Base-by-base conservation (phyloP, 108 stramenopile genomes). In the Nitzschia inconspicua region DNA sequence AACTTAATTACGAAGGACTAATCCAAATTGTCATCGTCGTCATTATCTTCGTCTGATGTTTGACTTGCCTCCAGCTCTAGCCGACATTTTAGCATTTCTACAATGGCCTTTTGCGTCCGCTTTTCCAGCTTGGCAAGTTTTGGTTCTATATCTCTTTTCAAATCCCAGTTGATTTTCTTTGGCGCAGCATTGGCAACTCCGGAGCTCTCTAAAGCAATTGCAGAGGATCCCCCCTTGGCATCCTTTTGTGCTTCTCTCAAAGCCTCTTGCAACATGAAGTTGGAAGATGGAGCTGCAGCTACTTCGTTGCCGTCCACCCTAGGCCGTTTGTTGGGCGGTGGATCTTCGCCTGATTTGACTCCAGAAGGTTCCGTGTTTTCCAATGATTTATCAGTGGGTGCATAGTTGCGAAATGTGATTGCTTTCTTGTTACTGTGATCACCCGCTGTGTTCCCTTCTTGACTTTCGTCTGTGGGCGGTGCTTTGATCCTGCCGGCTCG, bases 91-190 rank as follows among this genome's bases (percentile, higher is more conserved):
- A 93, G 63, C 44, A 93, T 61, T 32, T 69, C 68, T 11, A 89
- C 91, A 57, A 93, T 82, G 0, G 83, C 86, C 51, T 66, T 82
- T 59, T 89, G 84, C 18, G 88, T 93, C 41, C 84, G 68, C 28
- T 69, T 50, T 56, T 89, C 91, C 44, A 93, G 66, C 56, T 75
- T 76, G 6, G 84, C 75, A 50, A 93, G 70, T 48, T 86, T 88
- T 10, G 56, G 46, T 46, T 73, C 50, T 46, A 89, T 77, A 60
- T 86, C 91, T 26, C 88, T 71, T 43, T 93, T 93, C 61, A 93
- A 70, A 84, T 93, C 91, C 83, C 81, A 82, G 66, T 93, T 93
- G 32, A 86, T 76, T 58, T 93, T 93, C 53, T 85, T 77, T 3
- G 86, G 78, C 18, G 81, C 62, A 25, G 73, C 35, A 24, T 6